phyloP scores from a whole-genome alignment of 768 basidiomycete species.

The Clitopilus passeckerianus region DNA sequence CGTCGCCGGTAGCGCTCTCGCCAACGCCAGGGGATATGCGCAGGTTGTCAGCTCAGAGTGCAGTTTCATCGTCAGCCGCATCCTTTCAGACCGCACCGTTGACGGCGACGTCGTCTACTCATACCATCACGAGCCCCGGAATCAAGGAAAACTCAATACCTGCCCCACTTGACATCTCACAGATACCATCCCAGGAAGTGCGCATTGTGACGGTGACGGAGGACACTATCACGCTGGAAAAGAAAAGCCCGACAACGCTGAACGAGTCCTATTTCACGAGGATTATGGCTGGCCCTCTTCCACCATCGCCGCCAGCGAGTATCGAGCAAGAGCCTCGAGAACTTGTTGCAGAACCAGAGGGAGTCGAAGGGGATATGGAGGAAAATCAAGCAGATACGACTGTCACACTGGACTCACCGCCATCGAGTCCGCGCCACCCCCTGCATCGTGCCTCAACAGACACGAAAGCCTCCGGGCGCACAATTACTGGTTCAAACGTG shows the following conservation, averaged over 20 bases:
- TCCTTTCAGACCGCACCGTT: conserved; percentile 30
- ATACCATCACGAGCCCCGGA: conserved; percentile 31
- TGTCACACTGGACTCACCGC: neutral
- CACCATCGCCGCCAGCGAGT: conserved; percentile 28
- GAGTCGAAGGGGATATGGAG: neutral
- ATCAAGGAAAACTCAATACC: conserved; percentile 25
- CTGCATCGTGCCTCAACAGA: conserved; percentile 49
- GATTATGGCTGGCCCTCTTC: conserved; percentile 17
- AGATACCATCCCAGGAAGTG: neutral
- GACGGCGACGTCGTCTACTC: conserved; percentile 7
- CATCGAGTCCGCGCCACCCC: conserved; percentile 1
- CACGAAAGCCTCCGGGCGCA: conserved; percentile 34
- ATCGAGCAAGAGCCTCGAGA: conserved; percentile 14
- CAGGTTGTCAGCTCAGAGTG: conserved; percentile 15
- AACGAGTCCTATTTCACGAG: conserved; percentile 5
- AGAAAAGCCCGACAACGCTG: conserved; percentile 8
- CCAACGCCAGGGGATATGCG: conserved; percentile 3
- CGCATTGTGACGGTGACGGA: conserved; percentile 17
- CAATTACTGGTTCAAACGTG: conserved; percentile 9
- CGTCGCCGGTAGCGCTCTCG: conserved; percentile 16
- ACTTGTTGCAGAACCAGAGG: neutral
- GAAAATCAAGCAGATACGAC: neutral
- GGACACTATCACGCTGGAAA: conserved; percentile 9
- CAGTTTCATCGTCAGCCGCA: conserved; percentile 25
- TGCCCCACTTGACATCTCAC: neutral